phyloP scores from a whole-genome alignment of 805 yeast genomes.

The Monosporozyma servazzii region DNA sequence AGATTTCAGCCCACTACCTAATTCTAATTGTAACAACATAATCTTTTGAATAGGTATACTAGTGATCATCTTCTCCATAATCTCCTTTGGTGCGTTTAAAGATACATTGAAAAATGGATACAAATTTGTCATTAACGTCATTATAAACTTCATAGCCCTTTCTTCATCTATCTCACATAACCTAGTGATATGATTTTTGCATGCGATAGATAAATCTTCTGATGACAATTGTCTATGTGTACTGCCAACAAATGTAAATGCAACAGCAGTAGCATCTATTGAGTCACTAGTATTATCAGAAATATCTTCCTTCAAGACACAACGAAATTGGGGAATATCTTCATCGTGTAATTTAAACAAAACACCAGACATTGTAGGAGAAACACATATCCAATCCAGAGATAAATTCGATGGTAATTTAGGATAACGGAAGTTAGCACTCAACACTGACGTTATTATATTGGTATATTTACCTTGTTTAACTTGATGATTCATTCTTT shows the following conservation, averaged over 20 bases:
- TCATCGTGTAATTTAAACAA: slow-evolving; percentile 15
- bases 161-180: slow-evolving; percentile 14
- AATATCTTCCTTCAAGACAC: slow-evolving; percentile 12
- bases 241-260: slow-evolving; percentile 29
- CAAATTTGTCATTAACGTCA: slow-evolving; percentile 18
- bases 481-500: slow-evolving; percentile 15
- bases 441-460: slow-evolving; percentile 24
- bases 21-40: slow-evolving; percentile 28
- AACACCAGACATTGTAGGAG: slow-evolving; percentile 29
- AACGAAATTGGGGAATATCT: slow-evolving; percentile 14
- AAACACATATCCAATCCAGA: slow-evolving; percentile 25
- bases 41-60: slow-evolving; percentile 31
- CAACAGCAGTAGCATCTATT: slow-evolving; percentile 26
- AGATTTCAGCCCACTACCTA: slow-evolving; percentile 23
- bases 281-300: slow-evolving; percentile 14
- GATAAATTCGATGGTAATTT: slow-evolving; percentile 15
- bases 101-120: slow-evolving; percentile 29
- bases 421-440: slow-evolving; percentile 24
- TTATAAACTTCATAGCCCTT: slow-evolving; percentile 24
- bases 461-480: slow-evolving; percentile 19
- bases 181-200: slow-evolving; percentile 22
- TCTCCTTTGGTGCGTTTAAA: slow-evolving; percentile 29
- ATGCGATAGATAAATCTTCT: slow-evolving; percentile 30
- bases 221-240: slow-evolving; percentile 29
- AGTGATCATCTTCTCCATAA: slow-evolving; percentile 29